phyloP scores from a whole-genome alignment of 495 filamentous ascomycete species.

The Podospora tetraspora region DNA sequence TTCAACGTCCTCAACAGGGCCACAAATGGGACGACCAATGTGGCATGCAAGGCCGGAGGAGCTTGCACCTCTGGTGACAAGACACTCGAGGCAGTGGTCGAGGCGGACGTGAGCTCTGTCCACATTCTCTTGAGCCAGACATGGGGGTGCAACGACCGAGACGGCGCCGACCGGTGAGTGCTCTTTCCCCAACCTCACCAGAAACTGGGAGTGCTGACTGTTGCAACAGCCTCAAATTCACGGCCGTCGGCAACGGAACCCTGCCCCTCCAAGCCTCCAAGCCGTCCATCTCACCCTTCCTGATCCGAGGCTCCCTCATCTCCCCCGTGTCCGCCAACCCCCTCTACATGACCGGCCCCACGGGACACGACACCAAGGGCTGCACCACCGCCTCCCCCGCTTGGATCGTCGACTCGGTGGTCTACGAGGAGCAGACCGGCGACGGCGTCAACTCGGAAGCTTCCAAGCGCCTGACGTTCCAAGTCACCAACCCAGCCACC shows the following conservation, averaged over 20 bases:
- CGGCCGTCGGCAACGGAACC: conserved; percentile 19
- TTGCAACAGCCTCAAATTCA: conserved; percentile 15
- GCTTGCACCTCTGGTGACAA: conserved; percentile 4
- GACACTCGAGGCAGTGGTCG: conserved; percentile 2
- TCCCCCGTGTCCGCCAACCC: conserved; percentile 22
- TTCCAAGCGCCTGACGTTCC: conserved; percentile 17
- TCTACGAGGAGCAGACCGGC: conserved; percentile 18
- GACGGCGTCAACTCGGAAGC: conserved; percentile 12
- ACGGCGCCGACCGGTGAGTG: conserved; percentile 14
- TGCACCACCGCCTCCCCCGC: conserved; percentile 18
- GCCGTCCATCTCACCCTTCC: not conserved
- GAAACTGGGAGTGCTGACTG: not conserved
- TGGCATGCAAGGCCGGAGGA: conserved; percentile 8
- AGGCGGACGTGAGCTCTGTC: conserved; percentile 1
- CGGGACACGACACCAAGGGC: conserved; percentile 20
- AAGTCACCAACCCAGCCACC: conserved; percentile 21
- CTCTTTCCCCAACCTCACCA: not conserved
- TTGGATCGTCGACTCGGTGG: conserved; percentile 18
- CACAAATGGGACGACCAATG: conserved; percentile 7
- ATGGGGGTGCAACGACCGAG: conserved; percentile 21
- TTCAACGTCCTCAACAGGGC: conserved; percentile 22
- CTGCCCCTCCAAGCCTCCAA: conserved; percentile 6
- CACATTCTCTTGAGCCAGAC: conserved; percentile 22
- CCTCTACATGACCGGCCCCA: conserved; percentile 15
- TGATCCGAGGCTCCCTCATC: conserved; percentile 15